Percentiles rank a stretch among this genome's conserved stretches.
Evolutionary conservation across 495 filamentous ascomycete species (phyloP).

Genomic region (Daldinia vernicosa): DNA sequence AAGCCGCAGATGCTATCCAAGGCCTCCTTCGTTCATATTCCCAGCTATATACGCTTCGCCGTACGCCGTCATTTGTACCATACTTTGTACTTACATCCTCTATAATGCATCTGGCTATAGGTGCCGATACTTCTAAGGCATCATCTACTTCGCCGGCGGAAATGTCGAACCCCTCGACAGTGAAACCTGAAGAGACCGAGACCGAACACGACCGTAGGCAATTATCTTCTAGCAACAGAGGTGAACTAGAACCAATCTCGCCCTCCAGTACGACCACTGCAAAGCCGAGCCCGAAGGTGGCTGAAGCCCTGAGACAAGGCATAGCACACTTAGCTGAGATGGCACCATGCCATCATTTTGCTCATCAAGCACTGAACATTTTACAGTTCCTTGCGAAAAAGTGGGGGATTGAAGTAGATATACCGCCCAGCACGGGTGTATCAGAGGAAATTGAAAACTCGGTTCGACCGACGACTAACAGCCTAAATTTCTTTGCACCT

Average conservation of each 20-base stretch:
- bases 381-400: conserved; percentile 62
- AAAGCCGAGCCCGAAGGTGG: conserved; percentile 44
- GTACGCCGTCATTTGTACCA: conserved; percentile 66
- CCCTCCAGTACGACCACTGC: conserved; percentile 37
- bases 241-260: conserved; percentile 41
- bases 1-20: conserved; percentile 69
- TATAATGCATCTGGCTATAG: conserved; percentile 67
- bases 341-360: conserved; percentile 67
- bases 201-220: conserved; percentile 26
- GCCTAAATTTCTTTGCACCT: conserved; percentile 62
- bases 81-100: conserved; percentile 67
- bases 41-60: conserved; percentile 65
- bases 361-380: conserved; percentile 66
- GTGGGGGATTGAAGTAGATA: conserved; percentile 64
- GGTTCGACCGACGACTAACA: conserved; percentile 51
- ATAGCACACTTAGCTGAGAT: conserved; percentile 65
- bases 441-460: conserved; percentile 43
- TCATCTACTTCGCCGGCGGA: conserved; percentile 28
- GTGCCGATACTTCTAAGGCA: conserved; percentile 40
- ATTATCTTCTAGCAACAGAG: conserved; percentile 28
- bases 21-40: conserved; percentile 65
- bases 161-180: conserved; percentile 41
- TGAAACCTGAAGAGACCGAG: conserved; percentile 27
- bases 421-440: conserved; percentile 33
- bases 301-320: conserved; percentile 53